Base-by-base conservation (phyloP, 2,329 filamentous ascomycete species). In the Aspergillus hortae region DNA sequence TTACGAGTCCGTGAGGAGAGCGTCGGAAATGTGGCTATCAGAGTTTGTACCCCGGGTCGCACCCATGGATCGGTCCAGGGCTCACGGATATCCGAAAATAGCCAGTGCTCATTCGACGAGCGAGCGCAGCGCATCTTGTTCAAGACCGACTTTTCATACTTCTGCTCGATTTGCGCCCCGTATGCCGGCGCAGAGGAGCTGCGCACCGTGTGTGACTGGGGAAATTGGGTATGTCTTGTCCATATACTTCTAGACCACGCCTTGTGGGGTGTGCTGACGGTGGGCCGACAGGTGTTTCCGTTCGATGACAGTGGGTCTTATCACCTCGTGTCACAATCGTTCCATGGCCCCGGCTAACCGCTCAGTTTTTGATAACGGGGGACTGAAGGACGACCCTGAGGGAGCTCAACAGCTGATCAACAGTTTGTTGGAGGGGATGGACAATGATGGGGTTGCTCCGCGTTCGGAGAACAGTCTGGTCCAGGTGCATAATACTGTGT, bases 281-380 rank as follows among this genome's bases (percentile, higher is more conserved):
- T 35, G 9, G n/a, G 2, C 35, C 15, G 14, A 1, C 23, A 56
- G 54, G 54, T 56, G 12, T 58, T 58, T 17, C 54, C 54, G 6
- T 58, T 58, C 11, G 56, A 58, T 42, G 56, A 58, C 40, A 47
- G 54, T 58, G 46, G 15, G 48, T 42, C 25, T 35, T 9, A 12
- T 30, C 7, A 7, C 14, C 14, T 15, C 19, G n/a, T 21, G 12
- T 7, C 1, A 7, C 30, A 46, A 15, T 15, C 33, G 15, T 23
- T 43, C 10, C 27, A 46, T 7, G 19, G 40, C 25, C 19, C 14
- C n/a, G 4, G 6, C 27, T 44, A 14, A 38, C 12, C 5, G 35
- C 5, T 38, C 19, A 71, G 59, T 56, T 33, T 67, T 67, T 27
- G 66, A 69, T 44, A 66, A 67, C 44, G 67, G 67, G 1, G 52